These are phyloP conservation scores for Tilletia setariae DNA, from an alignment of 1,284 basidiomycete genomes.

Conservation along the genomic window DNA sequence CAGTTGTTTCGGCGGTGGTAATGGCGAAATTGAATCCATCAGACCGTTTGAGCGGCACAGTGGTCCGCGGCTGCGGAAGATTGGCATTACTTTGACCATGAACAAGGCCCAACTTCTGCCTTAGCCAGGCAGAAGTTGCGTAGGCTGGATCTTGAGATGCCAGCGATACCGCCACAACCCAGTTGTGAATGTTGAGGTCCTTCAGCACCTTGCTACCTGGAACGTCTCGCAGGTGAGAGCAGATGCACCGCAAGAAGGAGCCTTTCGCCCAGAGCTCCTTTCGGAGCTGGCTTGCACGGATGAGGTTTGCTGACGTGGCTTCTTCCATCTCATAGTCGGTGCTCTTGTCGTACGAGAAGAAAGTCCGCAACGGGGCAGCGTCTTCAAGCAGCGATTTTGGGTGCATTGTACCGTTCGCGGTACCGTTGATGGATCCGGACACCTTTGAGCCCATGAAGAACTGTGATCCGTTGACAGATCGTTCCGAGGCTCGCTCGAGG, in stretches of 20 bases:
- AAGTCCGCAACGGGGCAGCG: background rate
- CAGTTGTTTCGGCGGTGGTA: background rate
- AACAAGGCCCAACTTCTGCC: background rate
- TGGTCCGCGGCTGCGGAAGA: too few relatives aligned
- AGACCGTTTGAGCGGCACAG: background rate
- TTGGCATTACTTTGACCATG: background rate
- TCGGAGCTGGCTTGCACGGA: background rate
- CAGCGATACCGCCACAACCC: background rate
- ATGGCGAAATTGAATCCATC: background rate
- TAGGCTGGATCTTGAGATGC: slow-evolving; percentile 1
- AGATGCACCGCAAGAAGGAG: background rate
- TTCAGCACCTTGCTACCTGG: background rate
- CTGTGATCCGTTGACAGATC: background rate
- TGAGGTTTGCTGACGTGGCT: background rate
- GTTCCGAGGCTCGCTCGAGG: background rate
- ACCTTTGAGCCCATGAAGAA: slow-evolving; percentile 8
- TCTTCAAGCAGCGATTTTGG: background rate
- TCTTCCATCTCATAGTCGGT: background rate
- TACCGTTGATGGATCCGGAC: background rate
- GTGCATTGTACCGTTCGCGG: background rate
- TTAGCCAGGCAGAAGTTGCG: slow-evolving; percentile 2
- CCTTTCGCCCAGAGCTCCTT: slow-evolving; percentile 3
- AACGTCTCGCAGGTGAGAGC: background rate
- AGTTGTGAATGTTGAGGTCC: background rate
- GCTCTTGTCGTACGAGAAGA: background rate